phyloP scores from a whole-genome alignment of 331 rosid genomes.

The Dryas integrifolia region DNA sequence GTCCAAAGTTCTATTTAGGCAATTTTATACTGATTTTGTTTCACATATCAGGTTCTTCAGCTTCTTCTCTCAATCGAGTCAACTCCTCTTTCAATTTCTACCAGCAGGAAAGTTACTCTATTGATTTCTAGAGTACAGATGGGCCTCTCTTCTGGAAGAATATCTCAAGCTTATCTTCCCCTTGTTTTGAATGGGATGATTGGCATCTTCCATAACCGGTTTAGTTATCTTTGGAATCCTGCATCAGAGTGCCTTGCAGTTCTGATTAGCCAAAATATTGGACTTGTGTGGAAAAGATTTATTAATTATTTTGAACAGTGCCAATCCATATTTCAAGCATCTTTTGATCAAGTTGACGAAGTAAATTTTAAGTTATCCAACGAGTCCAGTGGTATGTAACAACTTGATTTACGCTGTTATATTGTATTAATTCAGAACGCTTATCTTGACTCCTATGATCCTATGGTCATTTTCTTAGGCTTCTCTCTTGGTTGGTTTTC shows the following conservation, averaged over 20 bases:
- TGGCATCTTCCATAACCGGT: constrained; percentile 76
- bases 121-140: constrained; percentile 73
- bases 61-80: constrained; percentile 70
- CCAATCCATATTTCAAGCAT: constrained; percentile 40
- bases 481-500: background rate
- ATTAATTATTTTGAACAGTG: constrained; percentile 45
- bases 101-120: constrained; percentile 63
- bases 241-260: constrained; percentile 77
- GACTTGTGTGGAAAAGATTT: constrained; percentile 58
- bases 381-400: constrained; percentile 52
- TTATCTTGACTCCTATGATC: background rate
- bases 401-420: background rate
- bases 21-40: constrained; percentile 25
- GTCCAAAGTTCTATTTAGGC: constrained; percentile 9
- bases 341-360: constrained; percentile 33
- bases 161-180: constrained; percentile 53
- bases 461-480: background rate
- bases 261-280: constrained; percentile 47
- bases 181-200: constrained; percentile 64
- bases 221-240: constrained; percentile 70
- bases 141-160: constrained; percentile 62
- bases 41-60: constrained; percentile 60
- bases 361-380: constrained; percentile 30
- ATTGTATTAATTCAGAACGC: background rate
- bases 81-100: constrained; percentile 66